These are phyloP conservation scores for Citrus medica DNA, from an alignment of 345 rosid species.

Conservation along the genomic window DNA sequence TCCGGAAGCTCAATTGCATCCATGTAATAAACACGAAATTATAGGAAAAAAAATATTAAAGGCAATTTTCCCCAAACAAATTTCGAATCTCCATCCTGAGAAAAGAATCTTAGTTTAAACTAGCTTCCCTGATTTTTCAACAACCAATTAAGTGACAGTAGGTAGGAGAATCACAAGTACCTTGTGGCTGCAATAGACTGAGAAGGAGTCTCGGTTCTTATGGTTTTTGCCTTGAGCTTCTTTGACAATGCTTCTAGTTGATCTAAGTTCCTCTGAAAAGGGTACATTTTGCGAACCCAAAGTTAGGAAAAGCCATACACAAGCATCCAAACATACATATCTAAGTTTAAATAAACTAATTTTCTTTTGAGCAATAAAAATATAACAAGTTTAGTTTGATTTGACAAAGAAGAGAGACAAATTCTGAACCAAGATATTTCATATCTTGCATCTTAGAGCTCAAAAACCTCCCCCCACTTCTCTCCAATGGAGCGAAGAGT, in stretches of 20 bases:
- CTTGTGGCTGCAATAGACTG: conserved; percentile 95
- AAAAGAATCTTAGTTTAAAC: neutral
- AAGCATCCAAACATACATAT: neutral
- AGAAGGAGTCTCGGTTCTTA: conserved; percentile 89
- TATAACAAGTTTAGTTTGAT: neutral
- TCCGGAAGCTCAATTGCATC: neutral
- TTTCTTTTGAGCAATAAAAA: neutral
- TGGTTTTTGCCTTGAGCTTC: conserved; percentile 92
- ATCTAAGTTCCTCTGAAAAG: conserved; percentile 83
- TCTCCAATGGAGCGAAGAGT: neutral
- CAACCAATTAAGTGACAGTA: neutral
- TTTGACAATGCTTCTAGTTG: conserved; percentile 89
- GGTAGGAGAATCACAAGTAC: conserved; percentile 28
- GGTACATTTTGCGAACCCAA: conserved; percentile 11
- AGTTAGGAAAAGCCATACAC: conserved; percentile 10
- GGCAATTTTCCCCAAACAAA: neutral
- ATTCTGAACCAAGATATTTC: neutral
- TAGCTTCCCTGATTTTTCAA: neutral
- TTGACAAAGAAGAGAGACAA: neutral
- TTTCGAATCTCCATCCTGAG: neutral
- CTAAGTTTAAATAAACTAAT: neutral
- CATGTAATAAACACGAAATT: neutral
- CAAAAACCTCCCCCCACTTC: neutral
- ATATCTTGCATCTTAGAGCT: neutral
- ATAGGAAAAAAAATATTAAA: conserved; percentile 2